Base-by-base conservation (phyloP, 768 basidiomycete genomes). In the Sarcodon sp. region DNA sequence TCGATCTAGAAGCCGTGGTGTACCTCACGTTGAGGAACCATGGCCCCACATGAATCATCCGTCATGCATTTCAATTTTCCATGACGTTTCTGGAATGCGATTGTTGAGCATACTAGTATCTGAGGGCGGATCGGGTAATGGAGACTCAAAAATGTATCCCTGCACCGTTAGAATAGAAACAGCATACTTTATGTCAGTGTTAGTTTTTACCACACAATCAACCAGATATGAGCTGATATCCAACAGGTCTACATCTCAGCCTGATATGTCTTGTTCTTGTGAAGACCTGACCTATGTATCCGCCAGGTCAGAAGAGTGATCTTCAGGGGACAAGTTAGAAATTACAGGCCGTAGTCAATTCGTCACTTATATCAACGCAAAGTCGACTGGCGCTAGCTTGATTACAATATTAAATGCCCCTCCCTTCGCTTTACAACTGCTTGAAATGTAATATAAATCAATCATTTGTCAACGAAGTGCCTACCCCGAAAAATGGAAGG, bases 31-130 rank as follows among this genome's bases (percentile, higher is more conserved):
- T 99, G 46, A 96, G 93, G 32, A 99, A 99, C 62, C 84, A 92
- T 57, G 76, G n/a, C 83, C 57, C 70, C 97, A 59, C 93, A 93
- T 61, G 54, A 71, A 9, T 68, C 92, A 83, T 64, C 91, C 93
- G 5, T 62, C 71, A 21, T 68, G 78, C 44, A 82, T 93, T 57
- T 92, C 91, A 21, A 97, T 99, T 54, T 96, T 96, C 15, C 96
- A 99, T 64, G 96, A 99, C 58, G 96, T 99, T 32, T 97, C 93
- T 13, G 96, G 96, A 12, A 98, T 99, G 96, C 94, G 96, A 3
- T 80, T 97, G 9, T 80, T 99, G 16, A 83, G 94, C 57, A 68
- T 77, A 9, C 80, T 91, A 2, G 82, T 85, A 35, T 57, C 68
- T 35, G 72, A 81, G 50, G 96, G 94, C 43, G 96, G 96, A 70